Evolutionary conservation across 2,329 filamentous ascomycete species (phyloP).

Genomic region (Tolypocladium endophyticum): DNA sequence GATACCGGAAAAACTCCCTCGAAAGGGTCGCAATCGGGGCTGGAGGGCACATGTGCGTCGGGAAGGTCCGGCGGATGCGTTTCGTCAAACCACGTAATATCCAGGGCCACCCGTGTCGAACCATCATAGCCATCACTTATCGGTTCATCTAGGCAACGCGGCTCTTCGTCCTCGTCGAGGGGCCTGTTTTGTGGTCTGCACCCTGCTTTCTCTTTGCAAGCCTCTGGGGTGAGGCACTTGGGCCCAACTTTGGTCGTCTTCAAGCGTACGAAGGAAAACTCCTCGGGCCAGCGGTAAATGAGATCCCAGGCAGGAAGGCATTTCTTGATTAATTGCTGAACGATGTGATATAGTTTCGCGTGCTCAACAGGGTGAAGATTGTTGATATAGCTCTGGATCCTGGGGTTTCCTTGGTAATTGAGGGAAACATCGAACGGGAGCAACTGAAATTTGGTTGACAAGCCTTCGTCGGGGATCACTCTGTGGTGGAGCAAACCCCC

Average conservation of each 20-base stretch:
- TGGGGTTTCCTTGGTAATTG: constrained; percentile 19
- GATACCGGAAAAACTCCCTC: background rate
- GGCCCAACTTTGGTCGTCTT: constrained; percentile 1
- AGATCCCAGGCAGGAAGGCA: constrained; percentile 35
- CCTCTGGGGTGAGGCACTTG: constrained; percentile 9
- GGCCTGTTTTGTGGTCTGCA: constrained; percentile 12
- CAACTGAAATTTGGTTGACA: constrained; percentile 26
- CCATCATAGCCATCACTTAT: constrained; percentile 1
- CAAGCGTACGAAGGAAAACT: constrained; percentile 17
- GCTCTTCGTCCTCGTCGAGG: constrained; percentile 11
- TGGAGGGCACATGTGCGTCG: background rate
- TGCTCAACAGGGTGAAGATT: constrained; percentile 36
- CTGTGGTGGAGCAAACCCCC: no score
- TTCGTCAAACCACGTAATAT: constrained; percentile 15
- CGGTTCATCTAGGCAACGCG: constrained; percentile 12
- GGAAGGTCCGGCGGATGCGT: constrained; percentile 14
- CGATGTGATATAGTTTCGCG: constrained; percentile 23
- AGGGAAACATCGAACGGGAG: constrained; percentile 39
- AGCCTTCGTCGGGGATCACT: no score
- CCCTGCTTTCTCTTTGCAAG: constrained; percentile 4
- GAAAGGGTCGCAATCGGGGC: background rate
- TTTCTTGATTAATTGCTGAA: constrained; percentile 29
- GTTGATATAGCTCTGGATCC: constrained; percentile 42
- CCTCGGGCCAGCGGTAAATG: constrained; percentile 18
- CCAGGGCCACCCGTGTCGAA: constrained; percentile 3